phyloP scores from a whole-genome alignment of 208 protist species.

The Trypanosoma cruzi region DNA sequence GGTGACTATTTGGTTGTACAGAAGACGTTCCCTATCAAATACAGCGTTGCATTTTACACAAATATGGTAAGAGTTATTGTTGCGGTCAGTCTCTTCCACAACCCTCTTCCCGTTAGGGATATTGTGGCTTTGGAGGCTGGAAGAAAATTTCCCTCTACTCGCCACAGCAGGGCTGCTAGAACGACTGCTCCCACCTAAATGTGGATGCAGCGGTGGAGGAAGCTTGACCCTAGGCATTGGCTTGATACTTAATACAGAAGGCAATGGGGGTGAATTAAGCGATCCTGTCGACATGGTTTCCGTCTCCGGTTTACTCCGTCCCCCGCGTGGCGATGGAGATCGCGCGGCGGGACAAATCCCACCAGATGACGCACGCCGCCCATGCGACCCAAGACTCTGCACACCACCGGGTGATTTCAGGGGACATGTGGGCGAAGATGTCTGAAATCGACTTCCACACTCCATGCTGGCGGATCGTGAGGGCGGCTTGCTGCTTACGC shows the following conservation, averaged over 20 bases:
- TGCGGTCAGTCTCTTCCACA: background rate
- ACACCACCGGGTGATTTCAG: background rate
- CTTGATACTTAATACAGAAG: background rate
- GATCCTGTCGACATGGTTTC: background rate
- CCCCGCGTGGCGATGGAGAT: background rate
- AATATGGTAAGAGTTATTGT: background rate
- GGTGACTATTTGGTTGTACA: constrained; percentile 8
- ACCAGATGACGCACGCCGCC: background rate
- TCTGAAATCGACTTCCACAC: background rate
- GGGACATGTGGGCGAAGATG: background rate
- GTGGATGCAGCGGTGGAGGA: background rate
- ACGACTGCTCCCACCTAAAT: background rate
- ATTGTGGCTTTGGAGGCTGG: background rate
- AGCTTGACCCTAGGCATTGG: background rate
- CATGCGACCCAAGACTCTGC: background rate
- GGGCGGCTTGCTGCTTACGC: background rate
- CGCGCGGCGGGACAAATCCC: background rate
- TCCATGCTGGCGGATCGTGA: constrained; percentile 1
- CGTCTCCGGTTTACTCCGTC: background rate
- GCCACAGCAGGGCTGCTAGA: background rate
- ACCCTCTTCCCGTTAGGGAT: background rate
- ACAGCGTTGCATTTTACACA: constrained; percentile 14
- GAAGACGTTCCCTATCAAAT: constrained; percentile 17
- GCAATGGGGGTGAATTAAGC: background rate
- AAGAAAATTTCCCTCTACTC: background rate